Conservation (phyloP, 345 rosid genomes). For the Camelina sativa region DNA sequence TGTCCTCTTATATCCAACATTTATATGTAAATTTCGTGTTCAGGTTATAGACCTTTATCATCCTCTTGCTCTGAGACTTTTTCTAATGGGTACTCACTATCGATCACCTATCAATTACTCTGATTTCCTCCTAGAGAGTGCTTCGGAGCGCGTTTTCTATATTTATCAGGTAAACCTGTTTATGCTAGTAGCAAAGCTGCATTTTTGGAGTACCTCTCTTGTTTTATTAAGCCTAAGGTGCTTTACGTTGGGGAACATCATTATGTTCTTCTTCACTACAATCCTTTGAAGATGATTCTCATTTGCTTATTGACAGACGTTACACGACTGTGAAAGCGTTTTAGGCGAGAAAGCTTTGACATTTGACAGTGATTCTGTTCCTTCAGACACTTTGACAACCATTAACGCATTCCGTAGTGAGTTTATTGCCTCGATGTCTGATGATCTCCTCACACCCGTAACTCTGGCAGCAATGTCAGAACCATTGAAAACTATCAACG, state of each 20-base stretch:
- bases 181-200: not conserved
- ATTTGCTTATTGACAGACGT: constrained; percentile 59
- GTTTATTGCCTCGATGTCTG: constrained; percentile 77
- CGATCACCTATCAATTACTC: constrained; percentile 95
- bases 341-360: constrained; percentile 53
- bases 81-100: constrained; percentile 89
- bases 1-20: constrained; percentile 7
- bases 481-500: constrained; percentile 80
- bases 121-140: constrained; percentile 78
- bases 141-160: constrained; percentile 93
- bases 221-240: constrained; percentile 20
- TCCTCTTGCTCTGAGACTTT: constrained; percentile 85
- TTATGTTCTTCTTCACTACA: constrained; percentile 1
- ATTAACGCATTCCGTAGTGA: constrained; percentile 59
- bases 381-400: constrained; percentile 52
- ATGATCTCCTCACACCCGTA: constrained; percentile 88
- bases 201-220: not conserved
- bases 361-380: constrained; percentile 48
- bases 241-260: not conserved
- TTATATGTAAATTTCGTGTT: not conserved
- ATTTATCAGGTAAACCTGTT: constrained; percentile 71
- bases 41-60: constrained; percentile 87
- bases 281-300: constrained; percentile 12
- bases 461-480: constrained; percentile 88
- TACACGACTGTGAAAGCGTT: constrained; percentile 65